Base-by-base conservation (phyloP, 371 early-diverging fungal genomes). In the Dentiscutata heterogama region DNA sequence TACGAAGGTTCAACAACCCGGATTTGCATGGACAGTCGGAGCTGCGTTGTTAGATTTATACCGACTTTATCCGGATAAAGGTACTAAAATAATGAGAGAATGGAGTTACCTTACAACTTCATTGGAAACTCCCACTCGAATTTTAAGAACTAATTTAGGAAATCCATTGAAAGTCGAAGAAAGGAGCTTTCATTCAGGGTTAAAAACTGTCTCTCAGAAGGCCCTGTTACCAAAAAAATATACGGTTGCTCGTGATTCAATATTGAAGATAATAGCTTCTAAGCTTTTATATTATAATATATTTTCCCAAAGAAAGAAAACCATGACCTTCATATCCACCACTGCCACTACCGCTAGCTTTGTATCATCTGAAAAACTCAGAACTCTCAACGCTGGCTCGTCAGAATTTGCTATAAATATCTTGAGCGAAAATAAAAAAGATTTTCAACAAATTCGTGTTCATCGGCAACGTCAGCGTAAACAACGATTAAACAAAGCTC, bases 81-180 rank as follows among this genome's bases (percentile, higher is more conserved):
- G 58, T 5, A 4, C 29, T 10, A 29, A 56, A 22, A 18, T 75
- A 18, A 58, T 75, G 75, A 60, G 56, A 56, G 60, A 75, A 42
- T 60, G 35, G n/a, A 58, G 58, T 58, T 75, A 75, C 25, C 56
- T 75, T 54, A 54, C 75, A 75, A 46, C 46, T 70, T 70, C 70
- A 13, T 70, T 70, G 6, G 70, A 70, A 20, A 42, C 70, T 13
- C 70, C 70, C 18, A 14, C 11, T 13, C 35, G 70, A 70, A 70
- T 70, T 70, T 42, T 70, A 50, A 35, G 42, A 42, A 70, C 70
- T n/a, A 46, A 25, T 35, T 70, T 70, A 50, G 68, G 68, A 67
- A 35, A 67, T 67, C 42, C 75, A 27, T 58, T 14, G 4, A 11
- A 31, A 18, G 42, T 16, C 27, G 56, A 58, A 35, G 75, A 75